Conservation (phyloP, 148 eudicot genomes). For the Chenopodium quinoa region DNA sequence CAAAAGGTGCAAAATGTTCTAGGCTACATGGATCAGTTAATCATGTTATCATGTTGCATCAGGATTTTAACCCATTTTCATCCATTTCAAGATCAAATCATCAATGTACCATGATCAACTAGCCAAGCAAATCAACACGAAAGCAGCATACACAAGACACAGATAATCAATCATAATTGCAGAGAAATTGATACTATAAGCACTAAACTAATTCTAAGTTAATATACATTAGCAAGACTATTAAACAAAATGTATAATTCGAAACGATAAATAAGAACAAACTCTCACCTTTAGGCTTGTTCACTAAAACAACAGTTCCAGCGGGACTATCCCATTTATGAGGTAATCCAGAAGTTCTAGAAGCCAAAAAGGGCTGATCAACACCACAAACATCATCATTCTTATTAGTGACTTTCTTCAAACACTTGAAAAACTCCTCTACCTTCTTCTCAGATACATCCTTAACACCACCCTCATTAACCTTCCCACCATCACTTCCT, state of each 20-base stretch:
- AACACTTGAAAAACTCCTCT: slow-evolving; percentile 85
- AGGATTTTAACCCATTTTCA: neutral
- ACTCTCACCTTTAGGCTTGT: slow-evolving; percentile 86
- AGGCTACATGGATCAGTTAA: neutral
- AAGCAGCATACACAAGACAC: slow-evolving; percentile 1
- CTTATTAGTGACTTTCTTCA: slow-evolving; percentile 82
- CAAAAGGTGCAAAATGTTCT: neutral
- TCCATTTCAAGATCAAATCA: neutral
- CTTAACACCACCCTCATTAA: slow-evolving; percentile 33
- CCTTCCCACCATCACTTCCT: slow-evolving; percentile 16
- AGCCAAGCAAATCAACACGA: neutral
- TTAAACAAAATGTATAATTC: neutral
- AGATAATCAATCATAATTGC: neutral
- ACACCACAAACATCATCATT: slow-evolving; percentile 33
- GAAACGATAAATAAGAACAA: neutral
- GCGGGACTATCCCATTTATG: slow-evolving; percentile 73
- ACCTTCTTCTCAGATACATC: slow-evolving; percentile 79
- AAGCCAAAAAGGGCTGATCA: slow-evolving; percentile 69
- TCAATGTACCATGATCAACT: neutral
- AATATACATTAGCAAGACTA: neutral
- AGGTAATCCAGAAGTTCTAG: slow-evolving; percentile 76
- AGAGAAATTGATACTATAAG: neutral
- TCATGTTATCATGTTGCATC: neutral
- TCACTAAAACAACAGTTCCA: slow-evolving; percentile 84
- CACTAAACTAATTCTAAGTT: neutral